Percentiles rank a stretch among this genome's conserved stretches.
Conservation (phyloP, 371 early-diverging fungal species). For the Synchytrium microbalum region DNA sequence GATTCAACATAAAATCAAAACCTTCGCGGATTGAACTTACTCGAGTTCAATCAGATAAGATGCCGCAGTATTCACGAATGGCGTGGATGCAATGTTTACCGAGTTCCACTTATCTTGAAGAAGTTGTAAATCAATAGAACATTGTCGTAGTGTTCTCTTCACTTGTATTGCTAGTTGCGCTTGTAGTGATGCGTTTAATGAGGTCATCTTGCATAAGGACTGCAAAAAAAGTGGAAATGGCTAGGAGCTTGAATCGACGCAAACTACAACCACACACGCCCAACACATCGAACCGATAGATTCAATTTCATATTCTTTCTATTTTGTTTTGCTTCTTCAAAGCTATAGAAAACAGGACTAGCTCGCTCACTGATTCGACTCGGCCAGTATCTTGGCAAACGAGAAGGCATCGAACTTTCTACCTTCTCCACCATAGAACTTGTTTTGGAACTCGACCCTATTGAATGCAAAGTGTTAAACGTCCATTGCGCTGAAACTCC, state of each 20-base stretch:
- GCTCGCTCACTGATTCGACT: too few species aligned
- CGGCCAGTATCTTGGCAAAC: conserved; percentile 28
- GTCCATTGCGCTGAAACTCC: not conserved
- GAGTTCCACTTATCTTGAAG: not conserved
- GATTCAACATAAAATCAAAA: too few species aligned
- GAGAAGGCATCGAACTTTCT: conserved; percentile 77
- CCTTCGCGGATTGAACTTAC: not conserved
- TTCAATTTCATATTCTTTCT: not conserved
- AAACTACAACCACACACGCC: not conserved
- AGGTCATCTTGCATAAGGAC: too few species aligned
- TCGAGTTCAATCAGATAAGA: not conserved
- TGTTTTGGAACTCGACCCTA: conserved; percentile 97
- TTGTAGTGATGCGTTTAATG: not conserved
- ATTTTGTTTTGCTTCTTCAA: too few species aligned
- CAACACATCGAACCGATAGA: not conserved
- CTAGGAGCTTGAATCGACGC: not conserved
- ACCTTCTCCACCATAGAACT: conserved; percentile 92
- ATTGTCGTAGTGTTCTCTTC: not conserved
- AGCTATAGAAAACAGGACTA: too few species aligned
- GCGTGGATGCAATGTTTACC: not conserved
- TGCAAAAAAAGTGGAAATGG: too few species aligned
- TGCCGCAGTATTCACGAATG: not conserved
- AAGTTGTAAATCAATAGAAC: not conserved
- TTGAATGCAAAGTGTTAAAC: not conserved
- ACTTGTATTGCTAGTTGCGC: not conserved